Evolutionary conservation across 192 early-diverging fungal genomes (phyloP).

Genomic region (Umbelopsis vinacea): DNA sequence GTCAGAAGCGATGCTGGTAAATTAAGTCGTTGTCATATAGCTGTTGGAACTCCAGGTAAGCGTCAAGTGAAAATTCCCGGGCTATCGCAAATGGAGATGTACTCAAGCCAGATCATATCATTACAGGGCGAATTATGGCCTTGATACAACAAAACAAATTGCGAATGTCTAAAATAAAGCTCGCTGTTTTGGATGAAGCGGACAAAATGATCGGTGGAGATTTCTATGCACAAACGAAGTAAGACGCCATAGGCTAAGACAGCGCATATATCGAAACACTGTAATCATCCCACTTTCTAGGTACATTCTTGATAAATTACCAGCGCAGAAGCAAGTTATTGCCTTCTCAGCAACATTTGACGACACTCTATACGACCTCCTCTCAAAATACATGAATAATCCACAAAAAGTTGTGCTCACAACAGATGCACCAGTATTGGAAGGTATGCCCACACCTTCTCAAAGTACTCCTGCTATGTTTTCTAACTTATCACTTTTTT

Average conservation of each 20-base stretch:
- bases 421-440: slow-evolving; percentile 50
- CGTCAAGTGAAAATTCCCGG: neutral
- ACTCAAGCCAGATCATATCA: neutral
- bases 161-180: slow-evolving; percentile 39
- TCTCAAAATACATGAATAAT: slow-evolving; percentile 46
- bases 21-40: slow-evolving; percentile 51
- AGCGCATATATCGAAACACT: neutral
- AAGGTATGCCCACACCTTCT: slow-evolving; percentile 36
- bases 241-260: neutral
- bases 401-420: slow-evolving; percentile 57
- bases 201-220: slow-evolving; percentile 62
- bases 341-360: slow-evolving; percentile 67
- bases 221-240: slow-evolving; percentile 47
- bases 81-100: too few relatives aligned
- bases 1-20: slow-evolving; percentile 46
- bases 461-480: neutral
- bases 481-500: neutral
- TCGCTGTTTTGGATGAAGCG: slow-evolving; percentile 64
- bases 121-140: slow-evolving; percentile 47
- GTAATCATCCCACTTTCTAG: slow-evolving; percentile 24
- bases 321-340: slow-evolving; percentile 53
- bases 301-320: slow-evolving; percentile 44
- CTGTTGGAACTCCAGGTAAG: slow-evolving; percentile 58
- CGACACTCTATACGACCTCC: slow-evolving; percentile 41
- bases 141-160: slow-evolving; percentile 47